phyloP scores from a whole-genome alignment of 2,329 filamentous ascomycete genomes.

The Xylariomycetidae sp. region DNA sequence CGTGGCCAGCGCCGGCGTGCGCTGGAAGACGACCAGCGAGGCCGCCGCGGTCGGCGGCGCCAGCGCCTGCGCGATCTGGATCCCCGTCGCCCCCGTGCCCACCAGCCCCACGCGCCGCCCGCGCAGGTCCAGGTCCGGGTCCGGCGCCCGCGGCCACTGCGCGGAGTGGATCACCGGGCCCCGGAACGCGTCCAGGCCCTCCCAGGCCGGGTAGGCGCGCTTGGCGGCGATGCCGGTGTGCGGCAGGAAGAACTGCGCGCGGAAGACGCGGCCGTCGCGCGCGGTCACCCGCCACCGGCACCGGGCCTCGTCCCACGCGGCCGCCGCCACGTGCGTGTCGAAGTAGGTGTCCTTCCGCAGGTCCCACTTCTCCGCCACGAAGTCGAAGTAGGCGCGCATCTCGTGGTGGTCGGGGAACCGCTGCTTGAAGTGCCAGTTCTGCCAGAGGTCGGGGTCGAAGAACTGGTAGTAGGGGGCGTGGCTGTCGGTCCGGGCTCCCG shows the following conservation, averaged over 20 bases:
- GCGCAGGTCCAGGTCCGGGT: slow-evolving; percentile 7
- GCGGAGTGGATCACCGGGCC: slow-evolving; percentile 14
- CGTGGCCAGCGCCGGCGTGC: slow-evolving; percentile 21
- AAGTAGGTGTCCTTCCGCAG: slow-evolving; percentile 40
- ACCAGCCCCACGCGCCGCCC: slow-evolving; percentile 26
- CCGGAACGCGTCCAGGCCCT: slow-evolving; percentile 11
- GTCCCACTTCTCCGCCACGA: slow-evolving; percentile 36
- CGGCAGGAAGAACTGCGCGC: slow-evolving; percentile 37
- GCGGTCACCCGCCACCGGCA: slow-evolving; percentile 39
- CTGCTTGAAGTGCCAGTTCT: slow-evolving; percentile 38
- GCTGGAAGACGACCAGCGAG: slow-evolving; percentile 20
- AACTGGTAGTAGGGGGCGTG: slow-evolving; percentile 28
- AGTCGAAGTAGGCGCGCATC: slow-evolving; percentile 38
- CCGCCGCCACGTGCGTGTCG: slow-evolving; percentile 34
- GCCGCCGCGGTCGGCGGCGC: slow-evolving; percentile 14
- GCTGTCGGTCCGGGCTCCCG: slow-evolving; percentile 35
- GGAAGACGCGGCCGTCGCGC: slow-evolving; percentile 31
- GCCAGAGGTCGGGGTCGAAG: slow-evolving; percentile 31
- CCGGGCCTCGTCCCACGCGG: slow-evolving; percentile 30
- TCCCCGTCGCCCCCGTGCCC: slow-evolving; percentile 26
- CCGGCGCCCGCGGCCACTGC: slow-evolving; percentile 9
- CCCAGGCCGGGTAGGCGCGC: slow-evolving; percentile 31
- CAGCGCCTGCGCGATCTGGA: slow-evolving; percentile 26
- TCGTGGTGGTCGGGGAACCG: slow-evolving; percentile 34
- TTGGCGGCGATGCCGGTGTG: slow-evolving; percentile 44